Percentiles rank a stretch among this genome's conserved stretches.
phyloP scores from a whole-genome alignment of 2,329 filamentous ascomycete genomes.

The Botrytis paeoniae region DNA sequence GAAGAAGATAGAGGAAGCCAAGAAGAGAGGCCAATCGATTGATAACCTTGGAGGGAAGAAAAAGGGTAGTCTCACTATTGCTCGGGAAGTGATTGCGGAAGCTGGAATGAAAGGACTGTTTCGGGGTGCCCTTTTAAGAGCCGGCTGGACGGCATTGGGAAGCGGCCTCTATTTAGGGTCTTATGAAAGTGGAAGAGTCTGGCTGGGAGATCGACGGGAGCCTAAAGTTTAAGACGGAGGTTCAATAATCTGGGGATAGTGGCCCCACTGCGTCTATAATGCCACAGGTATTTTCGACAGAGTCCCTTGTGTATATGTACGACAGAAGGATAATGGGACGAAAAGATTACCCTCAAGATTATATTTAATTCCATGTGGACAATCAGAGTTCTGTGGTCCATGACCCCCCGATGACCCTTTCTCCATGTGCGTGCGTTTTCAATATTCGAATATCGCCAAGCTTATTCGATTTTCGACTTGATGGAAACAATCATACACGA shows the following conservation, averaged over 20 bases:
- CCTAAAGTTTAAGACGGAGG: background rate
- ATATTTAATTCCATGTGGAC: background rate
- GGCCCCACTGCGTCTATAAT: background rate
- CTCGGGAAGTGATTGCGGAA: slow-evolving; percentile 61
- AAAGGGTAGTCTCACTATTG: slow-evolving; percentile 55
- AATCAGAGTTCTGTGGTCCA: background rate
- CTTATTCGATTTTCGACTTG: background rate
- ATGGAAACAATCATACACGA: background rate
- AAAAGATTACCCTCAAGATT: background rate
- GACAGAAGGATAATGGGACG: background rate
- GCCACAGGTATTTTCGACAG: background rate
- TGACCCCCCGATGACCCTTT: background rate
- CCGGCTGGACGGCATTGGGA: slow-evolving; percentile 77
- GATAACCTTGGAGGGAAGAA: slow-evolving; percentile 35
- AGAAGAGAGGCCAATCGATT: slow-evolving; percentile 32
- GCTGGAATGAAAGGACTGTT: slow-evolving; percentile 73
- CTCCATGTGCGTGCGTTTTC: background rate
- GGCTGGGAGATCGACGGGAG: slow-evolving; percentile 42
- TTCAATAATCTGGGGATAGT: background rate
- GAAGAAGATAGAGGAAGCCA: slow-evolving; percentile 29
- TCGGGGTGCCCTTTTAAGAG: slow-evolving; percentile 69
- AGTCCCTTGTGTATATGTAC: background rate
- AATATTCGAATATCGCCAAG: background rate
- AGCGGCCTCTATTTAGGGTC: slow-evolving; percentile 82
- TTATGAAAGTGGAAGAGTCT: slow-evolving; percentile 76